Evolutionary conservation across 192 early-diverging fungal genomes (phyloP), one percentile per base, ranked within the genome.

Genomic region (Gonapodya prolifera): DNA sequence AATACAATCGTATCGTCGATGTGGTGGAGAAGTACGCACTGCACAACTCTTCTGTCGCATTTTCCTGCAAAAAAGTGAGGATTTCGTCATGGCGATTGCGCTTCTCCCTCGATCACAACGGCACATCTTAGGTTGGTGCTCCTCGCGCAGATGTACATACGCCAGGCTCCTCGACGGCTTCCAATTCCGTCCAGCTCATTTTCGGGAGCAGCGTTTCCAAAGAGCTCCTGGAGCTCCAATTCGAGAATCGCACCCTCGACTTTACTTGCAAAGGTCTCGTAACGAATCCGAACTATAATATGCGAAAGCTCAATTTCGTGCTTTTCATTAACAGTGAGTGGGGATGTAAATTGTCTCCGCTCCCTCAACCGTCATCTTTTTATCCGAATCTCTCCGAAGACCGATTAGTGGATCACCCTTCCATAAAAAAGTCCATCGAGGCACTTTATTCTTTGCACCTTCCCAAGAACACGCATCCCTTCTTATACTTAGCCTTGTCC

Each of bases 1-100:
- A 98, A 78, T 98, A 99, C 80, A 92, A 90, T 79, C 84, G 91
- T 36, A 94, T 98, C 75, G 79, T 96, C 70, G 94, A 97, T 77
- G 88, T 99, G 34, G 90, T 98, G 29, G 91, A 89, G 69, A 83
- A 90, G n/a, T 99, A 99, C 81, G 92, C 96, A 0, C 91, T 99
- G 71, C 96, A 98, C 81, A 97, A 97, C 79, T 82, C 88, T 0
- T 87, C 89, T 0, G 86, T 96, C 33, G 86, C 89, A 33, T 94
- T 99, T 80, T 90, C 92, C 34, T 98, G 96, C 83, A 93, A 91
- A 86, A 98, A 96, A 85, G 90, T 94, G 83, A 31, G 69, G 33
- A 2, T 1, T 23, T 45, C 17, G 76, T 29, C 31, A 18, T 2
- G 18, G 32, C 2, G 71, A 2, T 73, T 32, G 18, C 71, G 31